Evolutionary conservation across 345 rosid species (phyloP).

Genomic region (Durio zibethinus): DNA sequence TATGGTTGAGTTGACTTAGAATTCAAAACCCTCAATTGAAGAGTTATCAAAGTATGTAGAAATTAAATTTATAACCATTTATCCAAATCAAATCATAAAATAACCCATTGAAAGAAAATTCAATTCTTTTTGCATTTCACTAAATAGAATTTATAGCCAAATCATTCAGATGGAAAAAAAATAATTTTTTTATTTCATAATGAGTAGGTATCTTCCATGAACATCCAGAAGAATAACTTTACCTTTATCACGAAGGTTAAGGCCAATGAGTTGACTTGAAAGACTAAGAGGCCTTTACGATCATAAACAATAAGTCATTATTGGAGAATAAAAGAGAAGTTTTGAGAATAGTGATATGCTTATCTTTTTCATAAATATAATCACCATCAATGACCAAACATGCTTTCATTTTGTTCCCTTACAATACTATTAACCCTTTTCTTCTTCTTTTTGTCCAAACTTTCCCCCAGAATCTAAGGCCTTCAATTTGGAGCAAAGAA

Average conservation of each 20-base stretch:
- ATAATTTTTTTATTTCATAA: constrained; percentile 77
- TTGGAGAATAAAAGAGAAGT: constrained; percentile 81
- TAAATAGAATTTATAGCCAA: not conserved
- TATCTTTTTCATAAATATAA: constrained; percentile 56
- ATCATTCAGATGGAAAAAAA: not conserved
- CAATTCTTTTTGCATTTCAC: constrained; percentile 3
- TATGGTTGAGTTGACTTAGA: not conserved
- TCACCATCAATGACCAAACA: constrained; percentile 54
- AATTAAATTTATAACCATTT: constrained; percentile 12
- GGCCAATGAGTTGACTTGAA: constrained; percentile 93
- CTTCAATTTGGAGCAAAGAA: not conserved
- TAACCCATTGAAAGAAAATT: constrained; percentile 13
- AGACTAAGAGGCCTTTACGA: constrained; percentile 58
- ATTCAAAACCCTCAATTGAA: not conserved
- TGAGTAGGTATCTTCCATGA: constrained; percentile 74
- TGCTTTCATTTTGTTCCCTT: constrained; percentile 26
- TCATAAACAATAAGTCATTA: constrained; percentile 85
- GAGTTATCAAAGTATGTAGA: not conserved
- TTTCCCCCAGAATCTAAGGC: not conserved
- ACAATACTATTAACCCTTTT: not conserved
- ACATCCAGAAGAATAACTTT: constrained; percentile 90
- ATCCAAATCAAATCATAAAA: not conserved
- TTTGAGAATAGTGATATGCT: constrained; percentile 67
- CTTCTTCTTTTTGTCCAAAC: not conserved
- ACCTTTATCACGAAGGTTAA: constrained; percentile 54